Conservation (phyloP, 768 basidiomycete species). For the Trichaptum fuscoviolaceum region DNA sequence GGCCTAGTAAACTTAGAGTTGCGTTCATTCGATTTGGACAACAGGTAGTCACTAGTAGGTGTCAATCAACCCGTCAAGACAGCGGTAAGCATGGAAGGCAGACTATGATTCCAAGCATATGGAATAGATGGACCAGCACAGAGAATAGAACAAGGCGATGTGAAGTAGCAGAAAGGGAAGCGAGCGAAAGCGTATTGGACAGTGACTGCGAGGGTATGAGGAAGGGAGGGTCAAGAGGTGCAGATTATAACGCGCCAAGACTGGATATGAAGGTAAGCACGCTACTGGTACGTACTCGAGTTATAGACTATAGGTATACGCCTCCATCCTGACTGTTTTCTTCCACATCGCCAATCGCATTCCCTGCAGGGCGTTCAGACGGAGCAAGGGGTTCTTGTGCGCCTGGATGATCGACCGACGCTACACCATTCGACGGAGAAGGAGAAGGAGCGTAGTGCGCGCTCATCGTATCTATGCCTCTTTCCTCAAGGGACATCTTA, state of each 20-base stretch:
- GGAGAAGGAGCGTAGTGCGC: conserved; percentile 37
- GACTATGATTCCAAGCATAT: not conserved
- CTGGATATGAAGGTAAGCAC: too few relatives aligned
- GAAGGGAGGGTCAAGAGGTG: not conserved
- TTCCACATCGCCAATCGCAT: not conserved
- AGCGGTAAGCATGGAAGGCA: not conserved
- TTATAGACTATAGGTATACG: not conserved
- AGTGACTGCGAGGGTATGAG: not conserved
- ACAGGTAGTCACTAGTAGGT: not conserved
- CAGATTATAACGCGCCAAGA: too few relatives aligned
- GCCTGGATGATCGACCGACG: not conserved
- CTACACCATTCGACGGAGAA: not conserved
- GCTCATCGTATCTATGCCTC: conserved; percentile 42
- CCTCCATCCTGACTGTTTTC: not conserved
- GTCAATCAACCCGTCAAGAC: not conserved
- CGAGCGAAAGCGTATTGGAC: not conserved
- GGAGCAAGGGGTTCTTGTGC: not conserved
- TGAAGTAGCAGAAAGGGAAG: not conserved
- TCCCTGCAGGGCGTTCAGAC: not conserved
- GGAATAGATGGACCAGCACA: not conserved
- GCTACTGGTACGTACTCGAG: not conserved
- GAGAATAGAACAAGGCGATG: not conserved
- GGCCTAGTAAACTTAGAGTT: too few relatives aligned
- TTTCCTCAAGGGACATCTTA: conserved; percentile 57
- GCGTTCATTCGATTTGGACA: too few relatives aligned